Conservation (phyloP, 108 stramenopile genomes). For the Schizochytrium sp. region DNA sequence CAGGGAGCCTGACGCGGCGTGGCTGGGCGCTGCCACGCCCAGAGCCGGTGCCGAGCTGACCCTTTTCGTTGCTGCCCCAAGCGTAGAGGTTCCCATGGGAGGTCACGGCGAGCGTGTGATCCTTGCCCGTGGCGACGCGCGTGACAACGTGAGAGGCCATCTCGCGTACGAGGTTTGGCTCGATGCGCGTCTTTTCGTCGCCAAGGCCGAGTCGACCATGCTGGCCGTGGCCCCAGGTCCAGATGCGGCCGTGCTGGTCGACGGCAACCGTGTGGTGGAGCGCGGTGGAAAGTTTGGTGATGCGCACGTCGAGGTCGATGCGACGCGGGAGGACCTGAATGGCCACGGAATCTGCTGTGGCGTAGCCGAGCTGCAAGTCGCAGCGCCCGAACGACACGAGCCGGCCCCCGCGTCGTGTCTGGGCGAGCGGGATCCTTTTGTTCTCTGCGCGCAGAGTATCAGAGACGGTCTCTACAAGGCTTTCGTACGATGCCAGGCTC, state of each 20-base stretch:
- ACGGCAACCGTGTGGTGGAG: neutral
- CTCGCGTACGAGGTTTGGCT: neutral
- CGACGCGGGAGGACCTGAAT: neutral
- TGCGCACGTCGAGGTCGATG: neutral
- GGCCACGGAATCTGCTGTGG: neutral
- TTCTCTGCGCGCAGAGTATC: neutral
- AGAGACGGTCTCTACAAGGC: neutral
- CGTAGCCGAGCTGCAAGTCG: neutral
- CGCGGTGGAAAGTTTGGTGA: neutral
- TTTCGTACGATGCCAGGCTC: neutral
- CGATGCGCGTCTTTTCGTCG: conserved; percentile 1
- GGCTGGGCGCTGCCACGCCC: neutral
- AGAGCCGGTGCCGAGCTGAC: neutral
- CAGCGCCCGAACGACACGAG: neutral
- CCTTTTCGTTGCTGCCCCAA: conserved; percentile 6
- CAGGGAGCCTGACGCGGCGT: neutral
- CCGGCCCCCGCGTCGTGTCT: neutral
- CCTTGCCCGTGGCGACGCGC: neutral
- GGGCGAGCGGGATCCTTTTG: neutral
- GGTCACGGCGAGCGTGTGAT: neutral
- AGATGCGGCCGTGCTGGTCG: neutral
- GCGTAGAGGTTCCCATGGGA: neutral
- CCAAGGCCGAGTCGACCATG: neutral
- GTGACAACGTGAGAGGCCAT: neutral
- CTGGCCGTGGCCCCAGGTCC: conserved; percentile 17